Conservation (phyloP, 31 red algal genomes). For the Bonnemaisonia californica region DNA sequence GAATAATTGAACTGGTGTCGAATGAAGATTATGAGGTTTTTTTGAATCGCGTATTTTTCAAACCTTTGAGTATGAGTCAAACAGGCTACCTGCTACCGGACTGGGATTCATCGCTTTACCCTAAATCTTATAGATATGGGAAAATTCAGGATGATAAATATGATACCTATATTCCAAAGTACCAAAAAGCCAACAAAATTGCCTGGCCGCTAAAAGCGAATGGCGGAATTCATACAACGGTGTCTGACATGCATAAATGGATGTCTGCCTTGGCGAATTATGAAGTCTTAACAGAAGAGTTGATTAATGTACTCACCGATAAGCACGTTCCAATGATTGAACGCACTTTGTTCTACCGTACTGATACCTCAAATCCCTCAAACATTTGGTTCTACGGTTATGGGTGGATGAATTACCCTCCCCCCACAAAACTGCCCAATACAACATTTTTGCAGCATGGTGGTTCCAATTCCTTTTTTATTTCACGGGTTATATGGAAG, state of each 20-base stretch:
- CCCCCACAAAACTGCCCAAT: background rate
- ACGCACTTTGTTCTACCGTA: too few species aligned
- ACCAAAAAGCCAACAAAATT: background rate
- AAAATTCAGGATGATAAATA: background rate
- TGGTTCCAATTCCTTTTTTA: background rate
- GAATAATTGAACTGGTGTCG: slow-evolving; percentile 7
- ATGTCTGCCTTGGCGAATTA: background rate
- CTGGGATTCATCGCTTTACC: too few species aligned
- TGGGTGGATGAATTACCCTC: background rate
- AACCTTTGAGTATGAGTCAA: slow-evolving; percentile 1
- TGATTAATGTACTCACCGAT: background rate
- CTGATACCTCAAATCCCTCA: too few species aligned
- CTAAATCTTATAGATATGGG: background rate
- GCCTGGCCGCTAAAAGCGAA: background rate
- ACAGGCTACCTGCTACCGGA: background rate
- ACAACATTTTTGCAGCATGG: background rate
- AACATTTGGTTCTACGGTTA: background rate
- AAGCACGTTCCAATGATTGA: background rate
- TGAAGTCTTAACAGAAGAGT: background rate
- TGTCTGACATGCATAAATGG: background rate
- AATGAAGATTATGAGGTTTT: slow-evolving; percentile 6
- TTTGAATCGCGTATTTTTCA: background rate
- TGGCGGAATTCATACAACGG: slow-evolving; percentile 1
- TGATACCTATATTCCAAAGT: background rate
- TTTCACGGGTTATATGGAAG: background rate